phyloP scores from a whole-genome alignment of 1,139 yeast species.

The Hyphopichia buzzinii region DNA sequence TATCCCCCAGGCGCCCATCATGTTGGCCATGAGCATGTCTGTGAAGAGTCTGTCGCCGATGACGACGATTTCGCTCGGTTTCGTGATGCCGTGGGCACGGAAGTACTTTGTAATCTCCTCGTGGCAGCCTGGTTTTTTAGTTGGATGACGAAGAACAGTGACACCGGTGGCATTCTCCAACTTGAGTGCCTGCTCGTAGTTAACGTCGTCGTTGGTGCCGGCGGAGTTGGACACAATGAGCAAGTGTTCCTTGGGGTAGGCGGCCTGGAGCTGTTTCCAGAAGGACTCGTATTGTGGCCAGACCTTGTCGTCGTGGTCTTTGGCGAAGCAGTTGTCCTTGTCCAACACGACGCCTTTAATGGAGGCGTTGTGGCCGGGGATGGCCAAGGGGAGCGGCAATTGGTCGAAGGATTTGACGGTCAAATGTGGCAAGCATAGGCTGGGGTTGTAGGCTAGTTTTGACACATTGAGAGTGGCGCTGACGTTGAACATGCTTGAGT shows the following conservation, averaged over 20 bases:
- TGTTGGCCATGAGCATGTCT: conserved; percentile 89
- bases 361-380: conserved; percentile 25
- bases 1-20: conserved; percentile 84
- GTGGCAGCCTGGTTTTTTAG: conserved; percentile 89
- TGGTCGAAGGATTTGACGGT: conserved; percentile 66
- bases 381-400: conserved; percentile 41
- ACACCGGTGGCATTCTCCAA: conserved; percentile 73
- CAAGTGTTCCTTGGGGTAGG: conserved; percentile 64
- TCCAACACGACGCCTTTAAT: conserved; percentile 86
- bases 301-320: conserved; percentile 74
- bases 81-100: conserved; percentile 38
- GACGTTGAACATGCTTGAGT: conserved; percentile 50
- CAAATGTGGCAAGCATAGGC: conserved; percentile 66
- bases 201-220: conserved; percentile 76
- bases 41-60: conserved; percentile 91
- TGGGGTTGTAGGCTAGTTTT: conserved; percentile 60
- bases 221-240: conserved; percentile 91
- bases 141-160: conserved; percentile 70
- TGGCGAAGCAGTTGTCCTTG: conserved; percentile 93
- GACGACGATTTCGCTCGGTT: conserved; percentile 70
- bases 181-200: conserved; percentile 58
- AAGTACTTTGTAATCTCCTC: conserved; percentile 66
- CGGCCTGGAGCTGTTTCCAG: conserved; percentile 54
- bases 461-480: conserved; percentile 74
- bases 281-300: conserved; percentile 69